These are phyloP conservation scores for Balansia obtecta DNA, from an alignment of 2,329 filamentous ascomycete species.

Conservation along the genomic window DNA sequence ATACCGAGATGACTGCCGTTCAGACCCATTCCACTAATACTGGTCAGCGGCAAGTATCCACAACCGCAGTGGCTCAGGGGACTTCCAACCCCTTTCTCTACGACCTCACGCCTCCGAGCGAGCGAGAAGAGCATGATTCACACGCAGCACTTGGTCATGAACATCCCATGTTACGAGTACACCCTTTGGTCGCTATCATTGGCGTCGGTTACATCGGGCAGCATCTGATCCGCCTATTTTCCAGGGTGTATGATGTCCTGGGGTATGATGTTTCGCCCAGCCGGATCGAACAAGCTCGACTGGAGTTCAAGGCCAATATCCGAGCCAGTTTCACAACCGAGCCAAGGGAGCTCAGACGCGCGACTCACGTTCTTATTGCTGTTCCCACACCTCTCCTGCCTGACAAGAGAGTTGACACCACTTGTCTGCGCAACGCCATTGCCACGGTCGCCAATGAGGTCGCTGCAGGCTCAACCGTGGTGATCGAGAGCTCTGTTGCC, in stretches of 20 bases:
- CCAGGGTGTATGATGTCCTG: constrained; percentile 26
- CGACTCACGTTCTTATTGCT: constrained; percentile 40
- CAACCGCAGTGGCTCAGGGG: not conserved
- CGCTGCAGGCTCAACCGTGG: constrained; percentile 31
- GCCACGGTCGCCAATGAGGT: constrained; percentile 27
- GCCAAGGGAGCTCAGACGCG: constrained; percentile 24
- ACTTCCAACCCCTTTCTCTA: constrained; percentile 14
- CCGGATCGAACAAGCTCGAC: constrained; percentile 22
- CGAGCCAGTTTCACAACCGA: constrained; percentile 26
- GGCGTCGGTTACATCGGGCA: constrained; percentile 41
- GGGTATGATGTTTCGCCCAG: constrained; percentile 35
- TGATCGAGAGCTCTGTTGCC: constrained; percentile 41
- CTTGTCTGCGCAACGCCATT: constrained; percentile 32
- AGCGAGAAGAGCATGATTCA: constrained; percentile 16
- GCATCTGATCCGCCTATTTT: constrained; percentile 33
- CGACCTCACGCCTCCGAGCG: constrained; percentile 22
- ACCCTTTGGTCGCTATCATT: constrained; percentile 33
- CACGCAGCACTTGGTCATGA: constrained; percentile 4
- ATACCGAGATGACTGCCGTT: not conserved
- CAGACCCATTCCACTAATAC: not conserved
- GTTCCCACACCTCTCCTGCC: constrained; percentile 37
- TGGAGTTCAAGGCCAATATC: constrained; percentile 15
- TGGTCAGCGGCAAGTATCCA: not conserved
- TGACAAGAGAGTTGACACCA: constrained; percentile 34
- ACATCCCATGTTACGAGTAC: constrained; percentile 5